Base-by-base conservation (phyloP, 495 filamentous ascomycete species). In the Wilcoxina mikolae region DNA sequence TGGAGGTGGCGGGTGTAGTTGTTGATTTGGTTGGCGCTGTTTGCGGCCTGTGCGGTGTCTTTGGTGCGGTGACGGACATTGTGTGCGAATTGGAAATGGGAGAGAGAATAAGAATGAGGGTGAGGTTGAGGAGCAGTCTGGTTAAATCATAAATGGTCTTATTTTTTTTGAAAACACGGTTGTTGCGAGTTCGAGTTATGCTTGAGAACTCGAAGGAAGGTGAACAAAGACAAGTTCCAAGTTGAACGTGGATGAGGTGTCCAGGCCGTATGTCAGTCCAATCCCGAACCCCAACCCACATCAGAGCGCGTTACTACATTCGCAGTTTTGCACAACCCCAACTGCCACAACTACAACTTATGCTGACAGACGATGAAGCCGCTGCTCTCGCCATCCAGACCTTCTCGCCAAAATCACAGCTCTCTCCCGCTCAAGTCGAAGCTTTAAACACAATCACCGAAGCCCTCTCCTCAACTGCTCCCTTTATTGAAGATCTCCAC, bases 291-390 rank as follows among this genome's bases (percentile, higher is more conserved):
- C 35, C 35, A 15, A 18, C 35, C 35, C 1, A 39, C 35, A 39
- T n/a, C n/a, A n/a, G n/a, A n/a, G n/a, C n/a, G n/a, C 35, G 35
- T 39, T 39, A 39, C 20, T 39, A 3, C 7, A 38, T 5, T 15
- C 15, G 20, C 35, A 39, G 12, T 39, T 39, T 39, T 15, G 4
- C 12, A 2, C 35, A 29, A n/a, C 24, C 25, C 46, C 24, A 29
- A 7, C 20, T 23, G 24, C 23, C 27, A 28, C 12, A 49, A 49
- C 12, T 29, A 15, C 27, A 22, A 49, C 46, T 27, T 11, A 46
- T 24, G 12, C 26, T 55, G 10, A 44, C 52, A 41, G 52, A 55
- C 41, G 52, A 55, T 10, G 38, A 55, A 46, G 52, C 52, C 17
- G 52, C 52, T 3, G 29, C 38, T 23, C 28, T 55, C 41, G 52